Conservation (phyloP, 116 monocot species). For the Papilionanthe hybrid region DNA sequence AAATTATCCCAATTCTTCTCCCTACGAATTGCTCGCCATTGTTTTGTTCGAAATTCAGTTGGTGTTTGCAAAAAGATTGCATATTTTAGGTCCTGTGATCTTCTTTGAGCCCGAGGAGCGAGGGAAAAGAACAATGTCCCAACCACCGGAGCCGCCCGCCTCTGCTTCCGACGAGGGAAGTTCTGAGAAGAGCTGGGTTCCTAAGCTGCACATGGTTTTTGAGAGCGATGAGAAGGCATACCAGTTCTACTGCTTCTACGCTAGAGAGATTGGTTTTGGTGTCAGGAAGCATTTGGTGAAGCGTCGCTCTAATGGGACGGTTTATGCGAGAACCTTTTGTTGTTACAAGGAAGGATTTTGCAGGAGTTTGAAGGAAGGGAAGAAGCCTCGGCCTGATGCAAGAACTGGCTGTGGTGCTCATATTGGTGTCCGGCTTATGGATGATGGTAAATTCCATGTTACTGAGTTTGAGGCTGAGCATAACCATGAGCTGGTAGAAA, state of each 20-base stretch:
- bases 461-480: conserved; percentile 47
- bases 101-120: background rate
- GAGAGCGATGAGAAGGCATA: conserved; percentile 51
- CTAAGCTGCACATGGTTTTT: conserved; percentile 41
- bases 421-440: conserved; percentile 29
- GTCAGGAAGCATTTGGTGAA: conserved; percentile 43
- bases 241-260: conserved; percentile 48
- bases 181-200: conserved; percentile 23
- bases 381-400: conserved; percentile 28
- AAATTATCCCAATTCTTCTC: background rate
- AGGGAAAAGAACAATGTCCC: conserved; percentile 1
- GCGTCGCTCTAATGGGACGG: conserved; percentile 35
- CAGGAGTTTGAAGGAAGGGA: conserved; percentile 23
- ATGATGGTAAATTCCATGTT: conserved; percentile 31
- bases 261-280: conserved; percentile 37
- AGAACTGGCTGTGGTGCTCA: conserved; percentile 49
- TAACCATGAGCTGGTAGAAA: conserved; percentile 41
- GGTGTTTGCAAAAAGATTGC: too few relatives aligned
- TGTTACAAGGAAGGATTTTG: conserved; percentile 56
- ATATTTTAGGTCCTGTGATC: too few relatives aligned
- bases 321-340: conserved; percentile 35
- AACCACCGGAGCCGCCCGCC: conserved; percentile 3
- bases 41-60: background rate
- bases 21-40: background rate
- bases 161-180: background rate